phyloP scores from a whole-genome alignment of 352 stramenopile species.

The Pythium diclinum region DNA sequence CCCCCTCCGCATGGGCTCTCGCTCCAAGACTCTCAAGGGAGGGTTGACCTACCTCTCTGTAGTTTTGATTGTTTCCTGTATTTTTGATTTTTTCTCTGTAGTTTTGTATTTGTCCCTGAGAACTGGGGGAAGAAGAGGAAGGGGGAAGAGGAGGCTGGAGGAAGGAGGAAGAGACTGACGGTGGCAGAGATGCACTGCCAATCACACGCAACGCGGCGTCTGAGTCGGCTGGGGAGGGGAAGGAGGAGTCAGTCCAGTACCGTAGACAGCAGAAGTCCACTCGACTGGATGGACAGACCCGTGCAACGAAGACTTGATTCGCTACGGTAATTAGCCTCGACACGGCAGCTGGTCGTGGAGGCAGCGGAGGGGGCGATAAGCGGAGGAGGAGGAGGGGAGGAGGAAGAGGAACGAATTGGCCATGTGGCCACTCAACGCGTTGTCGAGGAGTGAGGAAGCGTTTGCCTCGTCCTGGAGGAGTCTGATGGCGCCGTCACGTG shows the following conservation, averaged over 20 bases:
- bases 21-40: no score
- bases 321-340: conserved; percentile 17
- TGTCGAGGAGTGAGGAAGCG: neutral
- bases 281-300: neutral
- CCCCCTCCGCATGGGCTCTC: no score
- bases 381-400: neutral
- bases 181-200: conserved; percentile 21
- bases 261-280: conserved; percentile 5
- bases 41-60: no score
- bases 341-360: neutral
- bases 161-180: conserved; percentile 5
- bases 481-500: conserved; percentile 3
- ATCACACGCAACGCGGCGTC: conserved; percentile 8
- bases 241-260: conserved; percentile 14
- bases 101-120: no score
- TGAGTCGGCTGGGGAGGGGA: conserved; percentile 5
- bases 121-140: conserved; percentile 6
- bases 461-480: neutral
- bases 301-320: neutral
- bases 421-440: conserved; percentile 5
- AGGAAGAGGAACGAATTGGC: conserved; percentile 12
- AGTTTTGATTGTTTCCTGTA: no score
- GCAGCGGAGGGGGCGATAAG: neutral
- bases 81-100: no score
- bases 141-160: neutral